Evolutionary conservation across 352 stramenopile genomes (phyloP).

Genomic region (Phytopythium oedochilum): DNA sequence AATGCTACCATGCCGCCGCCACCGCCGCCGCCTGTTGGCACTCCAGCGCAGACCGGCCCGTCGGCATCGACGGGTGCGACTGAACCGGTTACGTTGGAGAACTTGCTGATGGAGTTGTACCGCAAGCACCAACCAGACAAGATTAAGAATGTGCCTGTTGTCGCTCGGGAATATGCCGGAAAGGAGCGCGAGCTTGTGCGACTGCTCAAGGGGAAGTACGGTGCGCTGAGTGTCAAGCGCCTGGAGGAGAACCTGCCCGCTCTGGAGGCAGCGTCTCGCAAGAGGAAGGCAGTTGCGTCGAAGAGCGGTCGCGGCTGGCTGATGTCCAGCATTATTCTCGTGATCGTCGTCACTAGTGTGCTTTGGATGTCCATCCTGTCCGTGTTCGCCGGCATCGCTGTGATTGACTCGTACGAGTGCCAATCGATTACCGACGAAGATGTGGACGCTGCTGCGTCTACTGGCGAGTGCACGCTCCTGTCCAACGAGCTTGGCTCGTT

Average conservation of each 20-base stretch:
- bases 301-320: constrained; percentile 21
- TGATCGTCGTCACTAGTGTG: constrained; percentile 8
- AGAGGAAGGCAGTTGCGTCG: constrained; percentile 7
- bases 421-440: constrained; percentile 14
- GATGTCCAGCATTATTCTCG: constrained; percentile 17
- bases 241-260: constrained; percentile 53
- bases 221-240: constrained; percentile 63
- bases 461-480: constrained; percentile 16
- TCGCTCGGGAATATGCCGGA: constrained; percentile 55
- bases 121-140: constrained; percentile 74
- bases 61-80: neutral
- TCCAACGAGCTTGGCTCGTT: constrained; percentile 29
- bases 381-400: constrained; percentile 23
- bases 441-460: constrained; percentile 8
- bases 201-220: constrained; percentile 67
- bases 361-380: constrained; percentile 20
- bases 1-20: neutral
- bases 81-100: constrained; percentile 39
- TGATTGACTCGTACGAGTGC: constrained; percentile 32
- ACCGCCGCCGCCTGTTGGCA: constrained; percentile 2
- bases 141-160: constrained; percentile 46
- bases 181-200: constrained; percentile 62
- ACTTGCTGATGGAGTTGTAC: constrained; percentile 62
- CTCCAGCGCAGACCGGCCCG: neutral
- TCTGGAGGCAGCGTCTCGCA: constrained; percentile 21